Conservation (phyloP, 148 eudicot genomes). For the Persicaria maculosa region DNA sequence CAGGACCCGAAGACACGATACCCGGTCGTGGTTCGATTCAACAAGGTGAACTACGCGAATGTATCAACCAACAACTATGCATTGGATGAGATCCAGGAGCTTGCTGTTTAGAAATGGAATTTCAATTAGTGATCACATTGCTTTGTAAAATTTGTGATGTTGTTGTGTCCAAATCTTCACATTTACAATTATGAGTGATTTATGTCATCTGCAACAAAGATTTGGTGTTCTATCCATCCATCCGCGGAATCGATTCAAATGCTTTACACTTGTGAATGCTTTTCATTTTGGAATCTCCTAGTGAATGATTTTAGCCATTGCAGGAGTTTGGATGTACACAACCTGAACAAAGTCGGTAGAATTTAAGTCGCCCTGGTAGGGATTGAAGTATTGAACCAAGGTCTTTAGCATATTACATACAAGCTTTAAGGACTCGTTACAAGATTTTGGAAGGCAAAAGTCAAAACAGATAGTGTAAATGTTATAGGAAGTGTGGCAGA, state of each 20-base stretch:
- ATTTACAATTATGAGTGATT: conserved; percentile 6
- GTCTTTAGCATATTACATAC: not conserved
- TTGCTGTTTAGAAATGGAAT: conserved; percentile 18
- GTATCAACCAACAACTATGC: conserved; percentile 97
- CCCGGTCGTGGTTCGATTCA: conserved; percentile 94
- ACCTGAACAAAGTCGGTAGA: too few relatives aligned
- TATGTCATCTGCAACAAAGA: conserved; percentile 9
- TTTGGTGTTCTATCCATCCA: not conserved
- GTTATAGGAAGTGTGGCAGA: not conserved
- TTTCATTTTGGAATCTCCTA: not conserved
- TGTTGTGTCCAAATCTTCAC: conserved; percentile 7
- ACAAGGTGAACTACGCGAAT: conserved; percentile 89
- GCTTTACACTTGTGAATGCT: not conserved
- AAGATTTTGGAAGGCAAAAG: not conserved
- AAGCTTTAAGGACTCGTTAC: not conserved
- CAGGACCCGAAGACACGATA: conserved; percentile 85
- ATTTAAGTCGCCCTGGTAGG: too few relatives aligned
- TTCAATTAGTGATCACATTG: not conserved
- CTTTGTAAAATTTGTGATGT: conserved; percentile 7
- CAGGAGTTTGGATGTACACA: too few relatives aligned
- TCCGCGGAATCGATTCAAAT: not conserved
- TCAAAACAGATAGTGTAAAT: not conserved
- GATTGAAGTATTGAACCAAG: too few relatives aligned
- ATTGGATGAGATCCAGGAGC: conserved; percentile 82
- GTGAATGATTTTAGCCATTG: not conserved